phyloP scores from a whole-genome alignment of 805 yeast species.

The Wickerhamiella lipophila region DNA sequence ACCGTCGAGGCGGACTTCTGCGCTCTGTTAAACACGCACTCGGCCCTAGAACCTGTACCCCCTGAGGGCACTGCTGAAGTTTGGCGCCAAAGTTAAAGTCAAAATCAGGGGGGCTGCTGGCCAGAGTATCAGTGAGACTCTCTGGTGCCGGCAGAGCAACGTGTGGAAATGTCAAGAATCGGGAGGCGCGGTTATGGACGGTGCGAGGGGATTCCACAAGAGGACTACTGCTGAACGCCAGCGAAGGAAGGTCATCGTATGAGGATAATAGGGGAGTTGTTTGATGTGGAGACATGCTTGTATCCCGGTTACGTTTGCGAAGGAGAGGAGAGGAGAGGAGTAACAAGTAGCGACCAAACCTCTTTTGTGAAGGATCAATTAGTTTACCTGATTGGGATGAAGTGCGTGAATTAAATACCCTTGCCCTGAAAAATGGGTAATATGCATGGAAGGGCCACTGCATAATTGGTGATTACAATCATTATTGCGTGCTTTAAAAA shows the following conservation, averaged over 20 bases:
- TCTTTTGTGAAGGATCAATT: constrained; percentile 1
- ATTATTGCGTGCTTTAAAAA: too few relatives aligned
- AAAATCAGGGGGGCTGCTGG: constrained; percentile 6
- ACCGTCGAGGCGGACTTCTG: neutral
- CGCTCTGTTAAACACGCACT: neutral
- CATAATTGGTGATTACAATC: too few relatives aligned
- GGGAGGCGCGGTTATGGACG: neutral
- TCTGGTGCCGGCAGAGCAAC: constrained; percentile 5
- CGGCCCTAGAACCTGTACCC: constrained; percentile 1
- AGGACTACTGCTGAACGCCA: constrained; percentile 10
- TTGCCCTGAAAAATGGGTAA: neutral
- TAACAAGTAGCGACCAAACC: too few relatives aligned
- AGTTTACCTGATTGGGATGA: constrained; percentile 9
- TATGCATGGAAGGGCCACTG: neutral
- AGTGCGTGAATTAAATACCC: constrained; percentile 1
- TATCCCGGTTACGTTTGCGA: too few relatives aligned
- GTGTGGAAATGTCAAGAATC: constrained; percentile 6
- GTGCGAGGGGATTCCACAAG: constrained; percentile 6
- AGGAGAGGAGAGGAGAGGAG: neutral
- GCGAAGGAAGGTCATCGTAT: constrained; percentile 9
- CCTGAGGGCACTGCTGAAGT: neutral
- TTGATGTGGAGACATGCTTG: constrained; percentile 5
- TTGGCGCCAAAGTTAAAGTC: neutral
- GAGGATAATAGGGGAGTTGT: constrained; percentile 7
- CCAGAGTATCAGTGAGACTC: neutral